Percentiles rank a stretch among this genome's conserved stretches.
phyloP scores from a whole-genome alignment of 208 protist species.

The Acanthamoeba lenticulata region DNA sequence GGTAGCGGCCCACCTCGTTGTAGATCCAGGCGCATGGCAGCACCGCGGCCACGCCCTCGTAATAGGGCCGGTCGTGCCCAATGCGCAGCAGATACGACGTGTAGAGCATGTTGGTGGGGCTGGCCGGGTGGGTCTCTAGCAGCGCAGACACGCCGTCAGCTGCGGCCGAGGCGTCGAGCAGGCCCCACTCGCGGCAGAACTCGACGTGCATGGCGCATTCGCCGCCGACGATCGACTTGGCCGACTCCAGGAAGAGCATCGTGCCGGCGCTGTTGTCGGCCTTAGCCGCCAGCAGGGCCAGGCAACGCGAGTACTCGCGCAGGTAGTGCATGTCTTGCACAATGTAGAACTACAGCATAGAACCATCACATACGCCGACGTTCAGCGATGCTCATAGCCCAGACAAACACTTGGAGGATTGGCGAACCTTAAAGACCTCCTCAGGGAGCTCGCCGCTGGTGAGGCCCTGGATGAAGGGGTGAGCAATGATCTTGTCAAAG shows the following conservation, averaged over 20 bases:
- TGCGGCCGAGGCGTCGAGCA: not conserved
- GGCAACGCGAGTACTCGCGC: not conserved
- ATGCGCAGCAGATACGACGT: slow-evolving; percentile 34
- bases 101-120: slow-evolving; percentile 42
- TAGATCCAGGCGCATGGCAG: slow-evolving; percentile 36
- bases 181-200: slow-evolving; percentile 34
- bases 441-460: slow-evolving; percentile 1
- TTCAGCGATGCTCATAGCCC: not conserved
- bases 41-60: slow-evolving; percentile 36
- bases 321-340: slow-evolving; percentile 54
- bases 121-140: not conserved
- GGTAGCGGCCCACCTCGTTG: slow-evolving; percentile 32
- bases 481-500: slow-evolving; percentile 12
- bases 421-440: not conserved
- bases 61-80: slow-evolving; percentile 1
- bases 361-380: not conserved
- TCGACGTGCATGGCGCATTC: slow-evolving; percentile 20
- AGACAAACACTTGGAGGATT: too few relatives aligned
- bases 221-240: slow-evolving; percentile 43
- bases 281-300: slow-evolving; percentile 43
- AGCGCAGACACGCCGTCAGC: not conserved
- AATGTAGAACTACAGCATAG: slow-evolving; percentile 28
- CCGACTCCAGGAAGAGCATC: slow-evolving; percentile 40
- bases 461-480: slow-evolving; percentile 28
- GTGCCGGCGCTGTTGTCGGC: not conserved